Percentiles rank a stretch among this genome's conserved stretches.
These are phyloP conservation scores for Leptomonas pyrrhocoris DNA, from an alignment of 208 protist species.

Conservation along the genomic window DNA sequence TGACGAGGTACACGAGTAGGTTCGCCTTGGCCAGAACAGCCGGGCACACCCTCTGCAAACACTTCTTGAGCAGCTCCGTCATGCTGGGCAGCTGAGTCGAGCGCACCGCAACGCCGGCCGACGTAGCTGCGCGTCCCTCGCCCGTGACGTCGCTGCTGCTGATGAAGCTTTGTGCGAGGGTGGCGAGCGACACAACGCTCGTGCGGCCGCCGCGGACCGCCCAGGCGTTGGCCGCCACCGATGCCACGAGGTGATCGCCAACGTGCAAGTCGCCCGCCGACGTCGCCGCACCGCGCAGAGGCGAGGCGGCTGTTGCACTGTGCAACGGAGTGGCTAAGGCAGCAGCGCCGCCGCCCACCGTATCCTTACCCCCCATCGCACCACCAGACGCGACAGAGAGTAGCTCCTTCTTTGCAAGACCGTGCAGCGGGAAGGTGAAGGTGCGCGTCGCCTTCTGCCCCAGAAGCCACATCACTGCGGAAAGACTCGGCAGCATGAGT, in stretches of 20 bases:
- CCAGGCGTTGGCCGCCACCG: conserved; percentile 41
- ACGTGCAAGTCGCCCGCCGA: conserved; percentile 48
- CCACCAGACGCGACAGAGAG: conserved; percentile 32
- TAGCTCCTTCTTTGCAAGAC: conserved; percentile 47
- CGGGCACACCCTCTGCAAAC: conserved; percentile 14
- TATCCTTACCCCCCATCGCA: not conserved
- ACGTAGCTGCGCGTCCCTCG: not conserved
- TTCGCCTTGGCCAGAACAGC: conserved; percentile 21
- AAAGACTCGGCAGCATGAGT: conserved; percentile 58
- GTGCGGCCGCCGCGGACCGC: conserved; percentile 43
- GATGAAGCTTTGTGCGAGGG: conserved; percentile 7
- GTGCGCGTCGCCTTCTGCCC: conserved; percentile 36
- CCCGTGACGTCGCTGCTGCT: not conserved
- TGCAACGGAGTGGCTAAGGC: not conserved
- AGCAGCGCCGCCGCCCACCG: not conserved
- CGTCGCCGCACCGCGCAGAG: not conserved
- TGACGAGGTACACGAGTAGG: conserved; percentile 20
- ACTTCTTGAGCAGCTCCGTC: conserved; percentile 28
- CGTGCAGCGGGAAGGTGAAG: conserved; percentile 59
- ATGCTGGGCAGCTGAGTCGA: conserved; percentile 21
- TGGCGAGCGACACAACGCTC: conserved; percentile 17
- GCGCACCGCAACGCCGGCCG: conserved; percentile 2
- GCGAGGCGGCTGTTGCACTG: not conserved
- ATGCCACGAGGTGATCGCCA: conserved; percentile 46
- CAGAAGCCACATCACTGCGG: conserved; percentile 78